Conservation (phyloP, 2,329 filamentous ascomycete species). For the Paraconiothyrium brasiliense region DNA sequence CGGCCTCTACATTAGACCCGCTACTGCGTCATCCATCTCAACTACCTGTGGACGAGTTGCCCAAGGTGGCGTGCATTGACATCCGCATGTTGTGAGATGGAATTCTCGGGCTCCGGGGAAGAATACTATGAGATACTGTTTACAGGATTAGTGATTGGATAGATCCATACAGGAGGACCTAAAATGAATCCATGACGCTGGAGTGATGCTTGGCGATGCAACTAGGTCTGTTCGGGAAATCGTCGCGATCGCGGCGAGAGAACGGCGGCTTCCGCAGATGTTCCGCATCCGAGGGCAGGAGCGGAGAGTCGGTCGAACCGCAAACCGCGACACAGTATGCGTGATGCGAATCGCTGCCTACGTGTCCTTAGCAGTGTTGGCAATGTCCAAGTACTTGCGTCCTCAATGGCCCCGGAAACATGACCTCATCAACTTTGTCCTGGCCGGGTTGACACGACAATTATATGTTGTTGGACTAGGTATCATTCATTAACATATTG, state of each 20-base stretch:
- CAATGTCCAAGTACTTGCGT: neutral
- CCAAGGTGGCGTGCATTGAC: neutral
- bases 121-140: neutral
- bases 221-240: slow-evolving; percentile 2
- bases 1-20: neutral
- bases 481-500: neutral
- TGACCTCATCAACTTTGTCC: neutral
- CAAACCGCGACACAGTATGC: neutral
- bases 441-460: neutral
- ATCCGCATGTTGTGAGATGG: slow-evolving; percentile 7
- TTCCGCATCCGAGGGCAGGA: slow-evolving; percentile 4
- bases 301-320: neutral
- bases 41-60: neutral
- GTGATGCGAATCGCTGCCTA: neutral
- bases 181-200: slow-evolving; percentile 4
- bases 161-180: neutral
- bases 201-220: neutral
- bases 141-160: no score
- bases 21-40: slow-evolving; percentile 9
- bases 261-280: neutral
- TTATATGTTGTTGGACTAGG: neutral
- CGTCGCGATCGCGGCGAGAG: neutral
- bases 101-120: neutral
- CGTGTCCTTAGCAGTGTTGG: neutral
- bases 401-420: neutral